A percentile compares a stretch with the other conserved stretches of the same genome.
Conservation (phyloP, 441 rosid genomes). For the Bocquillonia castaneifolia region DNA sequence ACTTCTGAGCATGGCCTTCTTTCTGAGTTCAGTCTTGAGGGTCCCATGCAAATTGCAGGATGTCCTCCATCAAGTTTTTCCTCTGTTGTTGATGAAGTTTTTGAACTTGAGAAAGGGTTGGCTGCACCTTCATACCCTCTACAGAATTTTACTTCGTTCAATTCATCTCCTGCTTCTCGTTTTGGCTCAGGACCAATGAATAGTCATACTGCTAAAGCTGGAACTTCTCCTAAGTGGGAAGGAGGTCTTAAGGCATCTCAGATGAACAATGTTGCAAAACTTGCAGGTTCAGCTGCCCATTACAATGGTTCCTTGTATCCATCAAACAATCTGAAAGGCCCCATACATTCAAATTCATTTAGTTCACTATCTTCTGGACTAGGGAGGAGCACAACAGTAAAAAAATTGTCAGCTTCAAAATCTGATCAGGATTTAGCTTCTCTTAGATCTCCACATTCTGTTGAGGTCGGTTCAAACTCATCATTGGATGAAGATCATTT, state of each 20-base stretch:
- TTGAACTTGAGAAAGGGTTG: constrained; percentile 73
- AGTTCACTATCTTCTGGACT: constrained; percentile 47
- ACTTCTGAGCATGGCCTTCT: constrained; percentile 49
- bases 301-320: constrained; percentile 43
- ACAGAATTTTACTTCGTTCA: constrained; percentile 46
- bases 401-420: constrained; percentile 55
- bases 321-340: constrained; percentile 47
- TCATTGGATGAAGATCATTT: constrained; percentile 49
- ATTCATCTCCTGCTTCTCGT: constrained; percentile 48
- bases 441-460: constrained; percentile 55
- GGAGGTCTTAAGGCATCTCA: constrained; percentile 42
- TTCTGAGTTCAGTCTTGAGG: constrained; percentile 52
- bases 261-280: constrained; percentile 36
- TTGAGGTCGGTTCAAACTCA: constrained; percentile 37
- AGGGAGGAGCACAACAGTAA: constrained; percentile 44
- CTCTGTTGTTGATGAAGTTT: constrained; percentile 86
- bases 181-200: constrained; percentile 48
- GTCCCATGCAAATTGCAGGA: constrained; percentile 49
- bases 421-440: constrained; percentile 81
- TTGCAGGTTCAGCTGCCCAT: constrained; percentile 29
- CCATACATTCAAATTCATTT: constrained; percentile 49
- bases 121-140: constrained; percentile 43
- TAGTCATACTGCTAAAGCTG: constrained; percentile 39
- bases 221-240: constrained; percentile 60
- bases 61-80: constrained; percentile 67